Base-by-base conservation (phyloP, 1,284 basidiomycete species). In the Cutaneotrichosporon cyanovorans region DNA sequence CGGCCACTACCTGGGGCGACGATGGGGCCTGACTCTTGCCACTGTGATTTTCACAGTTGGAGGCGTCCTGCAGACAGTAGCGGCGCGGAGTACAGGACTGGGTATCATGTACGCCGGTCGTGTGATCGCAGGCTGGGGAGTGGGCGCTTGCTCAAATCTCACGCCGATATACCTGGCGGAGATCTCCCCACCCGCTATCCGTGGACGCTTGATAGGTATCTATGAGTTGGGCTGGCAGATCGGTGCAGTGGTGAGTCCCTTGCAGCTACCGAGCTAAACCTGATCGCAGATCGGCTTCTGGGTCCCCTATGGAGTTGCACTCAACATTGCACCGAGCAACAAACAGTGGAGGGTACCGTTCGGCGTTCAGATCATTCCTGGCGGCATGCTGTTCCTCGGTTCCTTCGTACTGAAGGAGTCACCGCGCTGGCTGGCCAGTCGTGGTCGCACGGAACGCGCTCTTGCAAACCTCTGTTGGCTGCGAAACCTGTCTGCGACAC, bases 281-380 rank as follows among this genome's bases (percentile, higher is more conserved):
- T n/a, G n/a, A n/a, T n/a, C n/a, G n/a, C n/a, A n/a, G n/a, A n/a
- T n/a, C n/a, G 72, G 76, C 5, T 76, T 77, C 66, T 66, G 63
- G 75, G 75, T 76, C 40, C 72, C 39, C 39, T 46, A 46, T 16
- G 42, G 28, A 57, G 62, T 63, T 46, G 57, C 56, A 38, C 77
- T 76, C 57, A 75, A 76, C 30, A 73, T 76, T 20, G 65, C 63
- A 16, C 55, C 69, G 30, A 62, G 65, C 32, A 64, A 43, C 28
- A 43, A 28, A 10, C 48, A 62, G 20, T 80, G 75, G 75, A 56
- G 73, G 11, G 74, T 79, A 48, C 75, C 77, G 2, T 74, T 78
- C 46, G 75, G 74, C 1, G 66, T 79, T 8, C 78, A 79, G 55
- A 68, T 79, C 44, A 72, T 78, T 57, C 78, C 78, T 3, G 77